phyloP scores from a whole-genome alignment of 768 basidiomycete species.

The Sporobolomyces pararoseus region DNA sequence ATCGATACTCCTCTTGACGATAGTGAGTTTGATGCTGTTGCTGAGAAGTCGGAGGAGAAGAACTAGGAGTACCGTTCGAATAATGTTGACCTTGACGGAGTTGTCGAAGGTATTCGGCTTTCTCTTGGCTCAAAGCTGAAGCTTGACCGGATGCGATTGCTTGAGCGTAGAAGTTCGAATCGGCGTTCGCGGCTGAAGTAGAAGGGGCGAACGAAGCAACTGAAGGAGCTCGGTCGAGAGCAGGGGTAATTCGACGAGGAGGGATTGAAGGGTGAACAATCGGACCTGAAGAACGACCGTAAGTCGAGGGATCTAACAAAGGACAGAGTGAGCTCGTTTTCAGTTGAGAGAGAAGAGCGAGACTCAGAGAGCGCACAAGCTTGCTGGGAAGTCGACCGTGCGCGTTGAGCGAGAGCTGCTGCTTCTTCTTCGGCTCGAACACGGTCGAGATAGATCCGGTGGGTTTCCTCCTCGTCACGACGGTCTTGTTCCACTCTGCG shows the following conservation, averaged over 20 bases:
- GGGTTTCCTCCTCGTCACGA: constrained; percentile 4
- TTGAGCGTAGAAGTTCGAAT: constrained; percentile 24
- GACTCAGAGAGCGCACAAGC: neutral
- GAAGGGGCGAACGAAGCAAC: constrained; percentile 32
- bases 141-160: constrained; percentile 11
- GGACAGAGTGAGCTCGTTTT: neutral
- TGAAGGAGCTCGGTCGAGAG: constrained; percentile 22
- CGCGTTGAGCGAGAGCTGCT: neutral
- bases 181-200: constrained; percentile 20
- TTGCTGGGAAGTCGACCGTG: neutral
- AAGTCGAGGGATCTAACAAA: neutral
- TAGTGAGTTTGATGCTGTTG: neutral
- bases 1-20: too few relatives aligned
- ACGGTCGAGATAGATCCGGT: neutral
- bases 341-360: neutral
- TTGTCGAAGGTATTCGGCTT: constrained; percentile 31
- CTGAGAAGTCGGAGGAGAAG: neutral
- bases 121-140: constrained; percentile 15
- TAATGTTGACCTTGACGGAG: constrained; percentile 8
- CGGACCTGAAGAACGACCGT: neutral
- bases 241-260: neutral
- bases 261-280: neutral
- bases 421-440: constrained; percentile 10
- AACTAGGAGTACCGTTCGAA: neutral
- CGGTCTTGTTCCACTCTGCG: constrained; percentile 8